Conservation (phyloP, 257 asterid species). For the Anisodus acutangulus region DNA sequence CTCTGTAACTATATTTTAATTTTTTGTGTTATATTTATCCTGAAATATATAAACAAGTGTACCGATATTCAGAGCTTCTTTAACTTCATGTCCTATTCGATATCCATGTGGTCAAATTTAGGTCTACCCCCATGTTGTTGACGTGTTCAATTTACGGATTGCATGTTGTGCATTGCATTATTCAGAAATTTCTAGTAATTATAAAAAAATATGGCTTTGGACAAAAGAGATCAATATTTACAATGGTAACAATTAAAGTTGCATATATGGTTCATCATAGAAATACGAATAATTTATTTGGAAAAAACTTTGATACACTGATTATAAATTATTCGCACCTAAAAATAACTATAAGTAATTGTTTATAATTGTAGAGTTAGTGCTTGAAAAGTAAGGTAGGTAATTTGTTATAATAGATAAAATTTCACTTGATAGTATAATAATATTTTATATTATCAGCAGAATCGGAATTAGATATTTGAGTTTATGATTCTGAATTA, state of each 20-base stretch:
- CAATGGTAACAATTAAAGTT: background rate
- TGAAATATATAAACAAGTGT: slow-evolving; percentile 25
- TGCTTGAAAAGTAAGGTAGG: background rate
- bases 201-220: background rate
- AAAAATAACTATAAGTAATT: no score
- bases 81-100: background rate
- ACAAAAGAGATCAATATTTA: background rate
- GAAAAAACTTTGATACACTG: no score
- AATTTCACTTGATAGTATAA: no score
- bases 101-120: slow-evolving; percentile 6
- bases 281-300: no score
- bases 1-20: background rate
- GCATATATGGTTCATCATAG: no score
- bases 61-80: slow-evolving; percentile 17
- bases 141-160: background rate
- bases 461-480: no score
- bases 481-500: no score
- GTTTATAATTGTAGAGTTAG: no score
- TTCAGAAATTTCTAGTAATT: background rate
- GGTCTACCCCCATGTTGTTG: slow-evolving; percentile 11
- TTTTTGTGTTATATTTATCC: background rate
- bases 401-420: no score
- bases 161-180: background rate
- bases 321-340: no score
- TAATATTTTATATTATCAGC: no score